phyloP scores from a whole-genome alignment of 352 stramenopile species.

The Globisporangium cederbergense region DNA sequence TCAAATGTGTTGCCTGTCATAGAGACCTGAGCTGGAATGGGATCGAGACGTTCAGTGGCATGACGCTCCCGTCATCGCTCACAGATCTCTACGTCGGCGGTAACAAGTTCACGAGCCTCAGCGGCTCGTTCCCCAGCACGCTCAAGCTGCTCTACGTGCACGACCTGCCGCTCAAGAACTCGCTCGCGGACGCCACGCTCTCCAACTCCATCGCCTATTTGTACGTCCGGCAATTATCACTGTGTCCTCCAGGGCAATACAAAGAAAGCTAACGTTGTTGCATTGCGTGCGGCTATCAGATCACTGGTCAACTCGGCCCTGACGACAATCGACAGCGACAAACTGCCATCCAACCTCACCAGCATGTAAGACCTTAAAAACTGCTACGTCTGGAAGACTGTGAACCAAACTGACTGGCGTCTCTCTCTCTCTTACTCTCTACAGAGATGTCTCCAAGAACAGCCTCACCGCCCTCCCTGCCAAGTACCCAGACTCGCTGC shows the following conservation, averaged over 20 bases:
- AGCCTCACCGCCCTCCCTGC: constrained; percentile 32
- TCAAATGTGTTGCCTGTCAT: neutral
- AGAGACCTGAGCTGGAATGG: constrained; percentile 67
- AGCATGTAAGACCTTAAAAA: constrained; percentile 42
- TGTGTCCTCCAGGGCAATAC: neutral
- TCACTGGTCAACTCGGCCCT: constrained; percentile 43
- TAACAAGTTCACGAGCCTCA: constrained; percentile 66
- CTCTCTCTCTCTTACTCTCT: neutral
- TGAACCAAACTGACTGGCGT: neutral
- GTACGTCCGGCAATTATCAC: constrained; percentile 12
- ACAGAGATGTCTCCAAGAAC: constrained; percentile 49
- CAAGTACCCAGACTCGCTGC: constrained; percentile 25
- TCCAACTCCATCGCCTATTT: constrained; percentile 40
- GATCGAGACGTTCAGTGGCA: constrained; percentile 54
- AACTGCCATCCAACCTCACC: constrained; percentile 41
- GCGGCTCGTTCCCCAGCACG: constrained; percentile 36
- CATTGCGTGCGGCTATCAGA: constrained; percentile 8
- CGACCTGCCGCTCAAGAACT: constrained; percentile 41
- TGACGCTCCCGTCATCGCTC: constrained; percentile 46
- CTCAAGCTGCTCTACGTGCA: constrained; percentile 70
- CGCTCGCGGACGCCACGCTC: constrained; percentile 41
- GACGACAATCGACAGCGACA: constrained; percentile 34
- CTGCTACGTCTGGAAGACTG: neutral
- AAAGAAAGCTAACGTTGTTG: neutral
- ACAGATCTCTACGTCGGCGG: constrained; percentile 58